Evolutionary conservation across 106 monocot genomes (phyloP), one percentile per base, ranked within the genome.

Genomic region (Acorus gramineus): DNA sequence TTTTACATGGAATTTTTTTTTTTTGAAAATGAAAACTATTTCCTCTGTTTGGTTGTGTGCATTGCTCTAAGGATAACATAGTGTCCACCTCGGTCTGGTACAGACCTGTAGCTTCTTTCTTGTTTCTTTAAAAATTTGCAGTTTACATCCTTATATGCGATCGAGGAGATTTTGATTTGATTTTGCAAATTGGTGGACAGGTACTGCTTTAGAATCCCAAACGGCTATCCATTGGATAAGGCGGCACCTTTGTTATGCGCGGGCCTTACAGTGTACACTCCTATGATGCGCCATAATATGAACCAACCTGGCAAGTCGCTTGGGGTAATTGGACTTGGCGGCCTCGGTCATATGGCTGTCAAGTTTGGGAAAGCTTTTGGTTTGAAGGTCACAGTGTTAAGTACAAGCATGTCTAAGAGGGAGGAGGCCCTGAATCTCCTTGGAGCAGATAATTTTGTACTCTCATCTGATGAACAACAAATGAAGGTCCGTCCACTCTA

Each of bases 311-410:
- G 95, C 8, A 95, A 95, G 65, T 86, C 90, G 63, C 86, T 95
- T 51, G 95, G 95, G 3, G 87, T 90, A 44, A 80, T 95, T 57
- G 95, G 95, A 9, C 77, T 95, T 42, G 95, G 90, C 42, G 94
- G 94, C 14, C 82, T 95, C 42, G 90, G 95, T 2, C 95, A 90
- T 75, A 76, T 90, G 84, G 95, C 86, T 0, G 90, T 95, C 1
- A 87, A 87, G 62, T 90, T 87, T 71, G 95, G 90, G n/a, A 90
- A 90, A 78, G 84, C 85, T 12, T 95, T 95, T 60, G 95, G 95
- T 55, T 66, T 95, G 69, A 78, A 83, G 4, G 95, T 95, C 7
- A 86, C 84, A 2, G 78, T 95, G 46, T 62, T 95, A 46, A 95
- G 95, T 74, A 95, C 95, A 5, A 87, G 84, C 53, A 56, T 53